Base-by-base conservation (phyloP, 1,139 yeast genomes). In the Taphrina pruni region DNA sequence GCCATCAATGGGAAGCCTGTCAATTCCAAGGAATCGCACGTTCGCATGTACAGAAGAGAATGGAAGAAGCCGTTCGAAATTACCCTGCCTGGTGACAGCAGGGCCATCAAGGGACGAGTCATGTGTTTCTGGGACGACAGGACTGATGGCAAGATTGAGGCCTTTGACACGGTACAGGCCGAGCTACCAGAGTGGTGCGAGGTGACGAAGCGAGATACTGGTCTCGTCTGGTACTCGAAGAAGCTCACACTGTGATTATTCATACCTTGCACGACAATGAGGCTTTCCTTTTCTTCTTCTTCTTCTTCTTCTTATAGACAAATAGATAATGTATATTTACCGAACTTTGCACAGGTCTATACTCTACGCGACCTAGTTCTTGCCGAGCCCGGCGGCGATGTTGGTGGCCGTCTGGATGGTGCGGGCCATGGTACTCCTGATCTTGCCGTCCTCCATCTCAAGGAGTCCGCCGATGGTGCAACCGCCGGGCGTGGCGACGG, bases 401-500 rank as follows among this genome's bases (percentile, higher is more conserved):
- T 84, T 84, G 21, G 97, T 90, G 51, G 97, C 94, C 77, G 92
- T 96, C 77, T 90, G 94, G 36, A 94, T 89, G 60, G 96, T 97
- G 74, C 92, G 84, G 62, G 96, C 87, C 75, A 94, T 88, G 32
- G 92, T 92, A 64, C 92, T 85, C 80, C 97, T 87, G 61, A 94
- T 90, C 58, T 93, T 96, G 66, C 87, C 87, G 75, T 92, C 97
- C 80, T 94, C 99, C 88, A 95, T 86, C 74, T 87, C 90, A 78
- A 93, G 84, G 72, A 95, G 82, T 0, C 99, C 99, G 4, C 97
- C 97, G 77, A 95, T 94, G 8, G 99, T 94, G 68, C 97, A 93
- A 50, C 99, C 99, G 45, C 96, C 99, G 20, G 99, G 99, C 0
- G 99, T 94, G 77, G 97, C 92, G 6, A 94, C 95, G 76, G 88